Base-by-base conservation (phyloP, 1,284 basidiomycete genomes). In the Cutaneotrichosporon sp. region DNA sequence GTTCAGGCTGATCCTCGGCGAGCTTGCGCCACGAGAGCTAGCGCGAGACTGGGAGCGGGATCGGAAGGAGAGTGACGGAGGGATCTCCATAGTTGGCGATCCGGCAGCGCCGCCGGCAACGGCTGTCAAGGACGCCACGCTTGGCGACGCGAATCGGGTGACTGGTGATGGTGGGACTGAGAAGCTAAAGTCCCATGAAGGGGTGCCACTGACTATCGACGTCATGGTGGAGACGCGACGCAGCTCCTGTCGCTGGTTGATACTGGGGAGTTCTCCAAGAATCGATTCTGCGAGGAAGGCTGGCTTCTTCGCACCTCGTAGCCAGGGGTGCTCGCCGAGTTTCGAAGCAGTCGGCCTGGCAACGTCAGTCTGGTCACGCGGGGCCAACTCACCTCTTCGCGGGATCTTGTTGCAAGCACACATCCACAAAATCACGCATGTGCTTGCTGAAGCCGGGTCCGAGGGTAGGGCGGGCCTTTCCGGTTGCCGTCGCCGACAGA, bases 371-470 rank as follows among this genome's bases (percentile, higher is more conserved):
- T 10, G n/a, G 22, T 32, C 13, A 34, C 13, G 5, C 5, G 7
- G 2, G 16, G 18, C 0, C 30, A 32, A 81, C 86, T 71, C 75
- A 95, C 93, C 77, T 64, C 74, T 90, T 88, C 22, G 77, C 81
- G 0, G 97, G 90, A 51, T 87, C 86, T 73, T 95, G 91, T 72
- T 87, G 87, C 62, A 99, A 82, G 76, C 92, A 97, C 31, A 84
- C 81, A 6, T 88, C 84, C 69, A 97, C 86, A 74, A 99, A 97
- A 38, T 97, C 94, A 36, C 90, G 86, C 85, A 98, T 87, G 61
- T 89, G 87, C 70, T 88, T 90, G 60, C 87, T 89, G 57, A 89
- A 84, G 0, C 52, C 47, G 11, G 46, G 31, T 1, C 56, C 56
- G 1, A 68, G 66, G 21, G 46, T 36, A 1, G 66, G 66, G 6